A percentile compares a stretch with the other conserved stretches of the same genome.
These are phyloP conservation scores for Ajuga chamaepitys DNA, from an alignment of 257 asterid genomes.

Conservation along the genomic window DNA sequence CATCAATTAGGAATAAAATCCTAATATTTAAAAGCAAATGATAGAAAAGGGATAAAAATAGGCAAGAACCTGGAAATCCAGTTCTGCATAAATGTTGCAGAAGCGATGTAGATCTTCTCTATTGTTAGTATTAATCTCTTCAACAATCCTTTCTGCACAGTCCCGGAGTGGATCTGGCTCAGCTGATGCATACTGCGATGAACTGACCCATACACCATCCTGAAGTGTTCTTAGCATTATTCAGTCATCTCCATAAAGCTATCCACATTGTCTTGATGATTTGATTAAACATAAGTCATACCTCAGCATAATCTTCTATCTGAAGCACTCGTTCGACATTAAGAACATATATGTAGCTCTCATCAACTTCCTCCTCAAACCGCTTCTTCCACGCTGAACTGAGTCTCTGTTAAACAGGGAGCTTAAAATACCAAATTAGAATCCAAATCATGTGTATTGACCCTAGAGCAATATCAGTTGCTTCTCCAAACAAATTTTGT, in stretches of 20 bases:
- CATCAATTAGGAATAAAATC: not conserved
- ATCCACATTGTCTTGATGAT: not conserved
- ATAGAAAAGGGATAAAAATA: not conserved
- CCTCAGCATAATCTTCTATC: conserved; percentile 90
- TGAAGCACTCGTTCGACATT: conserved; percentile 74
- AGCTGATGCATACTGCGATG: conserved; percentile 63
- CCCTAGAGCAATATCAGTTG: not conserved
- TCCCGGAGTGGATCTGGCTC: conserved; percentile 88
- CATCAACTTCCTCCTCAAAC: conserved; percentile 64
- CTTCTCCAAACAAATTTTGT: not conserved
- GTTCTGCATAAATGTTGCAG: conserved; percentile 72
- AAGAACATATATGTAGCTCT: conserved; percentile 48
- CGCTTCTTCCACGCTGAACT: conserved; percentile 56
- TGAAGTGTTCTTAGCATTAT: conserved; percentile 19
- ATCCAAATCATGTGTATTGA: not conserved
- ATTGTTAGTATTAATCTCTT: conserved; percentile 66
- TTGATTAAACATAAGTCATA: conserved; percentile 26
- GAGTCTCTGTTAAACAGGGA: conserved; percentile 45
- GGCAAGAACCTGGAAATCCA: conserved; percentile 68
- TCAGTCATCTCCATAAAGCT: conserved; percentile 12
- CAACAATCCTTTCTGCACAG: conserved; percentile 71
- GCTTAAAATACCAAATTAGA: conserved; percentile 18
- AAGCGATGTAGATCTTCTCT: conserved; percentile 72
- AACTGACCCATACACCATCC: conserved; percentile 75
- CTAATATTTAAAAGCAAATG: not conserved